Percentiles rank a stretch among this genome's conserved stretches.
Conservation (phyloP, 1,284 basidiomycete species). For the Trichosporon sp. region DNA sequence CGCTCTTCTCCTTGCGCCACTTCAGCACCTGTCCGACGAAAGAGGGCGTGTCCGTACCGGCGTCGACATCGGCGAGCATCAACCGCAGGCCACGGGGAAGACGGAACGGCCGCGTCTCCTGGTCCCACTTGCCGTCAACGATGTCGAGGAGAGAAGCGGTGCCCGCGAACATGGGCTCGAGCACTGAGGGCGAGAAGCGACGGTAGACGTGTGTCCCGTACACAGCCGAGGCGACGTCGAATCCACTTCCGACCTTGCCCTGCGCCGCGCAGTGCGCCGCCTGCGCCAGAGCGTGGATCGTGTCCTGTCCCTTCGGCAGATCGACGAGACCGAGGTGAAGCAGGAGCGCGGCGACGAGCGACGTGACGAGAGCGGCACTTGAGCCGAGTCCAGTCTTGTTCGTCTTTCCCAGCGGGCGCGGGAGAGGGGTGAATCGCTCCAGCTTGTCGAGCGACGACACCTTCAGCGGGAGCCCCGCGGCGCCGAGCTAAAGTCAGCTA, state of each 20-base stretch:
- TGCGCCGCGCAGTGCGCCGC: conserved; percentile 95
- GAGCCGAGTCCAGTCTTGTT: conserved; percentile 91
- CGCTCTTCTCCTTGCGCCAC: conserved; percentile 71
- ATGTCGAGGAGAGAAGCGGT: conserved; percentile 58
- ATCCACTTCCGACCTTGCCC: conserved; percentile 96
- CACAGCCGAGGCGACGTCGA: conserved; percentile 91
- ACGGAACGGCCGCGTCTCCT: conserved; percentile 66
- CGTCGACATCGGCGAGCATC: conserved; percentile 88
- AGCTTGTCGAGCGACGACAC: conserved; percentile 65
- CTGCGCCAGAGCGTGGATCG: conserved; percentile 93
- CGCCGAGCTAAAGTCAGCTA: conserved; percentile 62
- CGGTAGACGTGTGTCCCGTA: conserved; percentile 94
- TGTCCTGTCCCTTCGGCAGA: conserved; percentile 48
- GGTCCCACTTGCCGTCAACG: conserved; percentile 49
- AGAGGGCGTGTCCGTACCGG: conserved; percentile 89
- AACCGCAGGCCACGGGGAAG: conserved; percentile 79
- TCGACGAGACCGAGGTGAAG: conserved; percentile 72
- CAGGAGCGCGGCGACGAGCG: conserved; percentile 72
- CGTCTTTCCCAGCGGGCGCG: conserved; percentile 71
- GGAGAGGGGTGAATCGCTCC: conserved; percentile 73
- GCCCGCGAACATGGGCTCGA: conserved; percentile 67
- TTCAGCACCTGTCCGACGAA: conserved; percentile 83
- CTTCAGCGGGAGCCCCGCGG: conserved; percentile 63
- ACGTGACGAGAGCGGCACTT: background rate
- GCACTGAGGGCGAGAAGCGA: conserved; percentile 76